A percentile compares a stretch with the other conserved stretches of the same genome.
These are phyloP conservation scores for Paraleonurus japonicus DNA, from an alignment of 257 asterid genomes.

Conservation along the genomic window DNA sequence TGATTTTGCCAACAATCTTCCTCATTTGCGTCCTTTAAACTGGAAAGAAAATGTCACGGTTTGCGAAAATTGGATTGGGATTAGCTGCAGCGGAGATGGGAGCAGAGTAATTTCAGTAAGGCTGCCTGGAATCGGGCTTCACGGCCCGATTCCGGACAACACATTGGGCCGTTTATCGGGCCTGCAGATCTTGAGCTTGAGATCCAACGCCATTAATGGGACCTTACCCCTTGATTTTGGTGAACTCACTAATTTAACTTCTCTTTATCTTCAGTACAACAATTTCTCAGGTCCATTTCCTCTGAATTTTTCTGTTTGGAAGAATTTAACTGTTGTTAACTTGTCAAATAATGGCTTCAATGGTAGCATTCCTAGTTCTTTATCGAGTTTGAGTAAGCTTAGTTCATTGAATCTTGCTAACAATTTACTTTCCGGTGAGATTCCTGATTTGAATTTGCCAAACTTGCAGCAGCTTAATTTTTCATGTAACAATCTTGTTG, in stretches of 20 bases:
- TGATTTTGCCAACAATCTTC: constrained; percentile 50
- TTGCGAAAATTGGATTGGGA: constrained; percentile 79
- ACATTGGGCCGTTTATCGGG: constrained; percentile 72
- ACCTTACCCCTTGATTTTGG: constrained; percentile 60
- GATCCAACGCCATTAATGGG: constrained; percentile 75
- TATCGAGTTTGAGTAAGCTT: constrained; percentile 53
- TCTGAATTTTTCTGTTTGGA: constrained; percentile 65
- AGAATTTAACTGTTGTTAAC: constrained; percentile 44
- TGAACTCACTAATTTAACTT: constrained; percentile 54
- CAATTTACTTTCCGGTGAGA: constrained; percentile 51
- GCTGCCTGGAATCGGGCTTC: constrained; percentile 82
- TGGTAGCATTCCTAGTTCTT: constrained; percentile 52
- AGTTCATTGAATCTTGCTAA: constrained; percentile 53
- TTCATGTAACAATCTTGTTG: constrained; percentile 59
- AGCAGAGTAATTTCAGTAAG: constrained; percentile 60
- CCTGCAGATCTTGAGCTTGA: constrained; percentile 85
- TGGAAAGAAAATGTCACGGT: constrained; percentile 52
- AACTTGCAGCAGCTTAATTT: constrained; percentile 51
- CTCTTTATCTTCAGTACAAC: constrained; percentile 74
- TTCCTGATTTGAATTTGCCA: constrained; percentile 53
- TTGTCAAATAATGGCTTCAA: constrained; percentile 58
- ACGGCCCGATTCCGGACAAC: constrained; percentile 67
- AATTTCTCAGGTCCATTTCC: constrained; percentile 68
- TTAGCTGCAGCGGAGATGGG: constrained; percentile 64
- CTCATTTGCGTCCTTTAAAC: constrained; percentile 56